phyloP scores from a whole-genome alignment of 2,329 filamentous ascomycete genomes.

The Fusarium concolor region DNA sequence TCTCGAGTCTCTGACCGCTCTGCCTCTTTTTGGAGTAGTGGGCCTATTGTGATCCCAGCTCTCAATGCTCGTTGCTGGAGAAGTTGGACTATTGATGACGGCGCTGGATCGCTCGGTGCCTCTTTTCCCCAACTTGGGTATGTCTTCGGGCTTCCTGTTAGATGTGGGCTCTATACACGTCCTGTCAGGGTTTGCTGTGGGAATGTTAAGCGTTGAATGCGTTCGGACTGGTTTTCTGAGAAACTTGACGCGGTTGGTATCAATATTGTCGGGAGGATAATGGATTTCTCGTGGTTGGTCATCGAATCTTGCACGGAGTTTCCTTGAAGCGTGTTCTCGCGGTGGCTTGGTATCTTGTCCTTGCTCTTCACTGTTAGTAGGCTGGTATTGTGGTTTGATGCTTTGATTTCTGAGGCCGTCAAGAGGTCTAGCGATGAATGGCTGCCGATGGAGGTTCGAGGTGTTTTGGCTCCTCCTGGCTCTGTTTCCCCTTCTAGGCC shows the following conservation, averaged over 20 bases:
- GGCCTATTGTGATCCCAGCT: constrained; percentile 6
- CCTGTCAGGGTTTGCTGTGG: not conserved
- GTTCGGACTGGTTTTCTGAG: constrained; percentile 20
- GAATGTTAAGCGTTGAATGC: not conserved
- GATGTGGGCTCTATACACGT: constrained; percentile 28
- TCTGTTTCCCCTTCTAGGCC: constrained; percentile 23
- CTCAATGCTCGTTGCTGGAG: constrained; percentile 5
- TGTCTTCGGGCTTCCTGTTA: not conserved
- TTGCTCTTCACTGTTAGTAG: constrained; percentile 13
- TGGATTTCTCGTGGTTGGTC: constrained; percentile 19
- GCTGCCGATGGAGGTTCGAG: constrained; percentile 16
- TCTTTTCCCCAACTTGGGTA: not conserved
- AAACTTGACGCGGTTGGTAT: constrained; percentile 2
- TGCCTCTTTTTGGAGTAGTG: constrained; percentile 10
- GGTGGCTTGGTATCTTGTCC: not conserved
- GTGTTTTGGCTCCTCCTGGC: constrained; percentile 22
- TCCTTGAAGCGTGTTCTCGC: constrained; percentile 2
- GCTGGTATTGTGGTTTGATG: constrained; percentile 9
- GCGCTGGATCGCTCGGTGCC: not conserved
- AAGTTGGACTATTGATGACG: not conserved
- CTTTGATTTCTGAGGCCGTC: not conserved
- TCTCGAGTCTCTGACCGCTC: constrained; percentile 9
- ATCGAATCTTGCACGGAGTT: constrained; percentile 27
- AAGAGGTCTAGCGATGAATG: constrained; percentile 6
- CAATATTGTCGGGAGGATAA: constrained; percentile 5